phyloP scores from a whole-genome alignment of 352 stramenopile genomes.

The Aphanomyces invadans region DNA sequence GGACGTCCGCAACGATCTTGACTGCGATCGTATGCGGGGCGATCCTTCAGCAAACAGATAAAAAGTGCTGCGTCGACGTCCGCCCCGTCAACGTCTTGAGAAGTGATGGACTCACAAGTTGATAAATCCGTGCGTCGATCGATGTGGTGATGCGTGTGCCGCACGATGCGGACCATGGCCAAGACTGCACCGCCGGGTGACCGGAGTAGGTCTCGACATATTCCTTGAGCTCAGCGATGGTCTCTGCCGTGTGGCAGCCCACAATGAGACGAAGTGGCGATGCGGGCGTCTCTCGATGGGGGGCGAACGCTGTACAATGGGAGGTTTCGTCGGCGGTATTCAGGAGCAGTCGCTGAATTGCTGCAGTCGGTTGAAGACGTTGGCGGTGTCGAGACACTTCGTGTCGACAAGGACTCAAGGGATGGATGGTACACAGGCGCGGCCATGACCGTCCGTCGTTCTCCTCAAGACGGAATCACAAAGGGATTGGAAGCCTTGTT shows the following conservation, averaged over 20 bases:
- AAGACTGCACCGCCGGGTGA: background rate
- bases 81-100: conserved; percentile 62
- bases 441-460: too few species aligned
- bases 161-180: conserved; percentile 13
- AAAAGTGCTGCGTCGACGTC: conserved; percentile 51
- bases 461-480: conserved; percentile 17
- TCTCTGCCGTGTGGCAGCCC: background rate
- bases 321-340: conserved; percentile 1
- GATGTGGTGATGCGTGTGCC: conserved; percentile 57
- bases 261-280: conserved; percentile 10
- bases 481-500: conserved; percentile 20
- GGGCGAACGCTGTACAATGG: conserved; percentile 15
- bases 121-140: conserved; percentile 36
- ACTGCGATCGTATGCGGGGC: conserved; percentile 43
- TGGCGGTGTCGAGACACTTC: too few species aligned
- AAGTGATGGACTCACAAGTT: conserved; percentile 34
- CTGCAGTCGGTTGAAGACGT: background rate
- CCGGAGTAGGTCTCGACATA: background rate
- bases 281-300: background rate
- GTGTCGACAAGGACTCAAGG: too few species aligned
- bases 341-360: background rate
- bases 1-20: conserved; percentile 34
- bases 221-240: background rate
- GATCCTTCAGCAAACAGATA: conserved; percentile 36
- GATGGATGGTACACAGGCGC: too few species aligned